Base-by-base conservation (phyloP, 1,139 yeast genomes). In the Zygotorulaspora mrakii region DNA sequence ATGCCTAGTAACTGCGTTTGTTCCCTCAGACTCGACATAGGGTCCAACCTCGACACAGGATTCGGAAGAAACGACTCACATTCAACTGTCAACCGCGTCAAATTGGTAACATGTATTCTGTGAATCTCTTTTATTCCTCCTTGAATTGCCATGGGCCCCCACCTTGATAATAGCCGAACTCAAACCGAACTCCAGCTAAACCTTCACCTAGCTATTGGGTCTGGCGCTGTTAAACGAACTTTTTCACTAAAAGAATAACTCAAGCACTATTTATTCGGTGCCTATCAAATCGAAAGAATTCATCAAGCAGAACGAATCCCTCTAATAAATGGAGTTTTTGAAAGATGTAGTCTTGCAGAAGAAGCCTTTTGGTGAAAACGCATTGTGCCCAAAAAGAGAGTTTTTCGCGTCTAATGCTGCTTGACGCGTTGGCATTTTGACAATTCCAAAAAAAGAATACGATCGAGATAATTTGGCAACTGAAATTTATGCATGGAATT, bases 31-130 rank as follows among this genome's bases (percentile, higher is more conserved):
- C 21, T 17, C 13, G 35, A 25, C 45, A 44, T 33, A 10, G 48
- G 46, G 21, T 45, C 46, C 33, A 33, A 39, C 17, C 30, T 22
- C n/a, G 43, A 38, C 14, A 24, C 18, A 14, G 38, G 8, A 18
- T 25, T 33, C 16, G 41, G 44, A 16, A 31, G 35, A 5, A 43
- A 37, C 7, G 48, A 34, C 21, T 39, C 39, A 30, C 47, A 39
- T 20, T 44, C 26, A 3, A 35, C 32, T 11, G 33, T 37, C 30
- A 45, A 23, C 33, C 40, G 32, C 28, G 16, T 42, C 26, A 42
- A 17, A 11, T 18, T 31, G n/a, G 28, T 31, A n/a, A 42, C 12
- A 24, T 36, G 43, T 9, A 32, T 41, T 17, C 24, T 35, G 16
- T 30, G 36, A 21, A 36, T 31, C 13, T 39, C 24, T 20, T 29